Evolutionary conservation across 345 rosid genomes (phyloP), one percentile per base, ranked within the genome.

Genomic region (Boechera stricta): DNA sequence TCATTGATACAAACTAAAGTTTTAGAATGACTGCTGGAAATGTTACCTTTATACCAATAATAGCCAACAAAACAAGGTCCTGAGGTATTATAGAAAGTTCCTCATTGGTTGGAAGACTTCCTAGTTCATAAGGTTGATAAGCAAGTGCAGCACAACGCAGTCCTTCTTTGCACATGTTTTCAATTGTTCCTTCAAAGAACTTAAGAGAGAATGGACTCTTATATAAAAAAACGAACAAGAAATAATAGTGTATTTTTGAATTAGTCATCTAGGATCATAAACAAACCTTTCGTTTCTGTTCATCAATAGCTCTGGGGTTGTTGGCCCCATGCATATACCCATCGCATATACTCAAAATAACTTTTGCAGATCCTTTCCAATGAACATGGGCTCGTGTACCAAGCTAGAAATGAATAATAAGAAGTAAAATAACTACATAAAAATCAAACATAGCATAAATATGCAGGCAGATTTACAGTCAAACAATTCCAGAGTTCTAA

Each of bases 321-420:
- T 85, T 86, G 63, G 83, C 79, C 65, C 75, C 82, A 74, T 90
- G 92, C 32, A 86, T 77, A 83, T 87, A 94, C 38, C 57, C 64
- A 12, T 83, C 72, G 81, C 98, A 94, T 18, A 87, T 84, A 77
- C 83, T 83, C 75, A 94, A 82, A 74, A 94, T 84, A 31, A 86
- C 79, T 83, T 94, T 95, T 44, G 98, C 97, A 42, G 97, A 97
- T 69, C 98, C 98, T 81, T 91, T 94, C 98, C 98, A 94, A 63
- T 94, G 92, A 77, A 91, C 65, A 68, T 65, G 85, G 62, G 82
- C 86, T 69, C 69, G 79, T 45, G 89, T 85, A 72, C 84, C 84
- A 62, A 69, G 31, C 98, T 89, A 86, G 63, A 38, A 51, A 38
- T 36, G 47, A 41, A 64, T 73, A 39, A 53, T 18, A 73, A 1